Evolutionary conservation across 352 stramenopile genomes (phyloP).

Genomic region (Phytopythium oedochilum): DNA sequence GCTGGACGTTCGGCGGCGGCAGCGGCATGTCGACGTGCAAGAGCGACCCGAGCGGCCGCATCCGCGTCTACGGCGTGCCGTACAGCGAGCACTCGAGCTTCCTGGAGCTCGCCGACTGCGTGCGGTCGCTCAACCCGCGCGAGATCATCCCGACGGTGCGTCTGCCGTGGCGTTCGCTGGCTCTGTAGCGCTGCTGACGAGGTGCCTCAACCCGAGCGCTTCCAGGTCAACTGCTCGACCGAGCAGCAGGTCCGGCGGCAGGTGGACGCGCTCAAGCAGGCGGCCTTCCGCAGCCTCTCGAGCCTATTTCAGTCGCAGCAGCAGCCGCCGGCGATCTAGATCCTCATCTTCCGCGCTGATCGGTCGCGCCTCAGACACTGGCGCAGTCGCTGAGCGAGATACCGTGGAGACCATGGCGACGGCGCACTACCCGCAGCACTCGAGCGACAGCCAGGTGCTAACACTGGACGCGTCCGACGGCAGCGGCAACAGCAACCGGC

Average conservation of each 20-base stretch:
- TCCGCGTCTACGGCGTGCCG: conserved; percentile 92
- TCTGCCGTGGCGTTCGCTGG: too few relatives aligned
- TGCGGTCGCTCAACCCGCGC: conserved; percentile 78
- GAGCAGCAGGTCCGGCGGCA: conserved; percentile 67
- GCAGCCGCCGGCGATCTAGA: background rate
- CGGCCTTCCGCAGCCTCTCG: conserved; percentile 57
- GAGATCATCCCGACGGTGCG: conserved; percentile 92
- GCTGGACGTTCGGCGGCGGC: conserved; percentile 82
- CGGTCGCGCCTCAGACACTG: background rate
- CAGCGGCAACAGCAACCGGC: conserved; percentile 5
- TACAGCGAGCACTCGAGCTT: conserved; percentile 98
- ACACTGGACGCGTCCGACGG: conserved; percentile 29
- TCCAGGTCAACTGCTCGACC: conserved; percentile 68
- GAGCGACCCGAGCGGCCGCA: conserved; percentile 71
- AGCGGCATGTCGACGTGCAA: conserved; percentile 66
- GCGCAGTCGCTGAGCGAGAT: too few relatives aligned
- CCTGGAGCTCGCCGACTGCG: conserved; percentile 92
- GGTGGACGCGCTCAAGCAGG: conserved; percentile 55
- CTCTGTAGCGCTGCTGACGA: too few relatives aligned
- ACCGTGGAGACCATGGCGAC: background rate
- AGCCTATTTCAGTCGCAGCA: conserved; percentile 39
- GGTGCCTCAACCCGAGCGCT: too few relatives aligned
- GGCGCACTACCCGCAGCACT: background rate
- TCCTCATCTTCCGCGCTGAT: background rate
- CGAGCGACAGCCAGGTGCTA: conserved; percentile 43